Base-by-base conservation (phyloP, 176 grass and related monocot genomes). In the Canna indica region DNA sequence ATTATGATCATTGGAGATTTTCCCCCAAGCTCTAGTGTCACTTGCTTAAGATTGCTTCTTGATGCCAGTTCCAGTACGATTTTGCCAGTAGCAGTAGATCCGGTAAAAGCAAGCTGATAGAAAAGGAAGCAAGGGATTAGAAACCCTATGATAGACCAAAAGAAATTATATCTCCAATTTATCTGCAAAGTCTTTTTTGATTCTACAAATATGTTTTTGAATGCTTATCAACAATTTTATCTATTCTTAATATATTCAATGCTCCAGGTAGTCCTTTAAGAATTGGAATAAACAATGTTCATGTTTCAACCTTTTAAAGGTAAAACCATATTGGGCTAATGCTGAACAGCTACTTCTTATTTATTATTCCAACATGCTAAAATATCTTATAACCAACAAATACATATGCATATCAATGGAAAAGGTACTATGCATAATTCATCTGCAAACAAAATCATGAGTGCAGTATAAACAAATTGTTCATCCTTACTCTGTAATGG, bases 1-100 rank as follows among this genome's bases (percentile, higher is more conserved):
- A 97, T 90, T 45, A 97, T 69, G 36, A 97, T 85, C 56, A 97
- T 89, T 16, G 94, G 89, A 3, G 94, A 97, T 71, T 97, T 97
- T 57, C 94, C 94, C 0, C 94, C 94, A 13, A 97, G 94, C 80
- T 97, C 94, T 64, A 97, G 79, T 14, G 94, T 97, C 77, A 92
- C 94, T 13, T 74, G 42, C 82, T 97, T 97, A 9, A 97, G 84
- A 74, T 92, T 97, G 84, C 94, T 97, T 84, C 89, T 81, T 34
- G 94, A 86, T 7, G 94, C 84, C 86, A 97, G 67, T 22, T 97
- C 94, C 4, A 91, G 86, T 41, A 97, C 72, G 1, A 90, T 80
- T 71, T 87, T 85, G 11, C 94, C 94, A 0, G 94, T 97, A 14
- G 42, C 64, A 12, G 89, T 97, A 46, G 94, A 97, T 53, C 94